A percentile compares a stretch with the other conserved stretches of the same genome.
phyloP scores from a whole-genome alignment of 179 eudicot species.

The Silene noctiflora region DNA sequence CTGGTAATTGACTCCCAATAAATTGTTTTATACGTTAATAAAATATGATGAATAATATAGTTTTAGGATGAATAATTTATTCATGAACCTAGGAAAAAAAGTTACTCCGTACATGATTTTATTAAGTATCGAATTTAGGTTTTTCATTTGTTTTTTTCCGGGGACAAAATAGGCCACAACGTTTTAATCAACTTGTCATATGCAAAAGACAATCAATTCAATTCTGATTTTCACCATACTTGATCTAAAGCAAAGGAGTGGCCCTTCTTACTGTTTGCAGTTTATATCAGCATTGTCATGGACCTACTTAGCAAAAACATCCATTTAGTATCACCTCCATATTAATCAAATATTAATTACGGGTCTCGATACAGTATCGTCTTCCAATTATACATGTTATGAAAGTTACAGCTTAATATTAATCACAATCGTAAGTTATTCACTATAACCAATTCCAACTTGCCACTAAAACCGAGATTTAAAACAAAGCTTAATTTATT shows the following conservation, averaged over 20 bases:
- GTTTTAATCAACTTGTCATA: not conserved
- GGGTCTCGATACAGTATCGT: not conserved
- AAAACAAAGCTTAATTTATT: no score
- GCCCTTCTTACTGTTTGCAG: not conserved
- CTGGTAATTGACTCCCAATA: no score
- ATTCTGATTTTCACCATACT: not conserved
- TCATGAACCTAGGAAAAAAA: no score
- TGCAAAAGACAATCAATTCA: not conserved
- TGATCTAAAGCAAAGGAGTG: not conserved
- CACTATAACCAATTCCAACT: no score
- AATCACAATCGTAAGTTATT: not conserved
- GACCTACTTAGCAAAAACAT: not conserved
- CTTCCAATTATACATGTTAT: not conserved
- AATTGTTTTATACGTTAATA: no score
- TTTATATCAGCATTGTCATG: not conserved
- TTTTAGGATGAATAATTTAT: no score
- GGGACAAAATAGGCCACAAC: not conserved
- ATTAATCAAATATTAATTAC: no score
- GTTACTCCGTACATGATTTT: no score
- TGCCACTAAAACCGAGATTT: no score
- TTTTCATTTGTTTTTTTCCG: not conserved
- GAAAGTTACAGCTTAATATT: not conserved
- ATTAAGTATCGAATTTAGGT: no score
- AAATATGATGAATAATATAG: no score
- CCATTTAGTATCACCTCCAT: no score